Evolutionary conservation across 176 grass and related monocot genomes (phyloP), one percentile per base, ranked within the genome.

Genomic region (Triticum turgidum): DNA sequence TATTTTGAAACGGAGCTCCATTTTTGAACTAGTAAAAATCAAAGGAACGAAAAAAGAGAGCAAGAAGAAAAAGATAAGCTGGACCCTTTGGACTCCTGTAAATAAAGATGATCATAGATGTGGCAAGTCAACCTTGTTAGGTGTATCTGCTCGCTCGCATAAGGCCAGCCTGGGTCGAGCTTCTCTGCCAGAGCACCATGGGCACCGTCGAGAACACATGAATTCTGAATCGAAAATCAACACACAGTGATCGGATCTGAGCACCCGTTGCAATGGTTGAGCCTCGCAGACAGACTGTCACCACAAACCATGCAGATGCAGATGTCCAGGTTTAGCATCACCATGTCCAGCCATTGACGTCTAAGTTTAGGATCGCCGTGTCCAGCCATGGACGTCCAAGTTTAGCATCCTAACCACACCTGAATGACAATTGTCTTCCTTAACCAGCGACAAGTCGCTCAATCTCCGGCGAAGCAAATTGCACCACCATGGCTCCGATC

Each of bases 401-500:
- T 81, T 81, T 81, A 65, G 62, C 62, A 66, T 49, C 2, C 62
- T 81, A 9, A 1, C 5, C 2, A 45, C 39, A 49, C 41, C 35
- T 67, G 9, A 45, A 80, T 47, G 10, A 66, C 78, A 44, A 49
- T 14, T 32, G 17, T 76, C 44, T 17, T 44, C 73, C 6, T 51
- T 51, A 51, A 75, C 29, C 45, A 32, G 24, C 73, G 29, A 32
- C 25, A 76, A 6, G 24, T 11, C 73, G 4, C 13, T 9, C 25
- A 74, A 59, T 12, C 35, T 63, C 71, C 25, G 61, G 78, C 9
- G 24, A 80, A 80, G 25, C 34, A 21, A 73, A 14, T 62, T 21
- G 20, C 33, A 34, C 56, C 41, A 18, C 34, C 45, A 90, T 90
- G 89, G 58, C 59, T 59, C 38, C 34, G 3, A 58, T 80, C 13